These are phyloP conservation scores for Plasmopara viticola DNA, from an alignment of 352 stramenopile genomes.

Conservation along the genomic window DNA sequence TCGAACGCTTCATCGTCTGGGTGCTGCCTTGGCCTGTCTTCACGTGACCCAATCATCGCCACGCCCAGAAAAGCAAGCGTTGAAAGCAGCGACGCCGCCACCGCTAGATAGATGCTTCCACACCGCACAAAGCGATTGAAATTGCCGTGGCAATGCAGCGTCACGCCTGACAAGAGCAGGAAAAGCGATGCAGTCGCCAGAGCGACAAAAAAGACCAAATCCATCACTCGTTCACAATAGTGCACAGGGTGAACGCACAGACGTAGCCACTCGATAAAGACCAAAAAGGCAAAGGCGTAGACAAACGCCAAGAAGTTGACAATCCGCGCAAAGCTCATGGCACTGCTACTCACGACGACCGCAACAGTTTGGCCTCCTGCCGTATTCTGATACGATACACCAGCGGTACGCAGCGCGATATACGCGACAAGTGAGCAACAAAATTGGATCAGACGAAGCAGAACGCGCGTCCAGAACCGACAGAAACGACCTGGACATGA, in stretches of 20 bases:
- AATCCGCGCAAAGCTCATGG: slow-evolving; percentile 44
- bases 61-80: slow-evolving; percentile 40
- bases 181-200: slow-evolving; percentile 46
- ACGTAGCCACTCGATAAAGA: slow-evolving; percentile 40
- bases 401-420: slow-evolving; percentile 42
- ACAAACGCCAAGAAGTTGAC: slow-evolving; percentile 63
- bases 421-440: slow-evolving; percentile 45
- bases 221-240: slow-evolving; percentile 41
- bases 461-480: slow-evolving; percentile 28
- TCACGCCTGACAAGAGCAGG: slow-evolving; percentile 48
- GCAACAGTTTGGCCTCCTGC: slow-evolving; percentile 26
- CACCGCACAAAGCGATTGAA: slow-evolving; percentile 61
- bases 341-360: slow-evolving; percentile 45
- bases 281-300: slow-evolving; percentile 50
- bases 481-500: slow-evolving; percentile 1
- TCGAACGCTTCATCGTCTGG: slow-evolving; percentile 4
- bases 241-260: slow-evolving; percentile 38
- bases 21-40: slow-evolving; percentile 5
- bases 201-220: slow-evolving; percentile 33
- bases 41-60: slow-evolving; percentile 34
- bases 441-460: slow-evolving; percentile 62
- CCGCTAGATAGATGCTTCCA: slow-evolving; percentile 31
- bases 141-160: slow-evolving; percentile 35
- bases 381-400: slow-evolving; percentile 23
- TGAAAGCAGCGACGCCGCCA: slow-evolving; percentile 55